phyloP scores from a whole-genome alignment of 306 rosid species.

The Vigna unguiculata region DNA sequence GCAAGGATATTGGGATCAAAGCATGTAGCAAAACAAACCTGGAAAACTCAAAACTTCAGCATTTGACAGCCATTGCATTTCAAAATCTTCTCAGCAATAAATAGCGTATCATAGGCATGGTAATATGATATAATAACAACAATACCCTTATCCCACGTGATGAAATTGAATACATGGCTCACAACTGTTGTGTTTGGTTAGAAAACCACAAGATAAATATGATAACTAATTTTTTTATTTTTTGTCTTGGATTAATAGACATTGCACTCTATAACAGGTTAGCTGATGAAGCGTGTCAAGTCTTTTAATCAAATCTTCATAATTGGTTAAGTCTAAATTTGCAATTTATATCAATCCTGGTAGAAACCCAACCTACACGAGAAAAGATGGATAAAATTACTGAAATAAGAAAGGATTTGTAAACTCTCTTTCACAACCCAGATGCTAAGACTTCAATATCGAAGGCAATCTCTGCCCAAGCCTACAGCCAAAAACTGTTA shows the following conservation, averaged over 20 bases:
- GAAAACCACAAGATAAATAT: conserved; percentile 22
- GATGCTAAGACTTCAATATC: not conserved
- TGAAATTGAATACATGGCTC: not conserved
- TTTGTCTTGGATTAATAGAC: not conserved
- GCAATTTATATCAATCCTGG: conserved; percentile 20
- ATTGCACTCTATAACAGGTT: conserved; percentile 10
- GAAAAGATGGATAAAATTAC: not conserved
- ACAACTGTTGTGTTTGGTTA: not conserved
- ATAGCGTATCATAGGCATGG: conserved; percentile 15
- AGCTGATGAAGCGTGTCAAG: conserved; percentile 32
- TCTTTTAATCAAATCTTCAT: not conserved
- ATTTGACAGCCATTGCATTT: conserved; percentile 24
- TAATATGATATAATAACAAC: not conserved
- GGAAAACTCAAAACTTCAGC: conserved; percentile 43
- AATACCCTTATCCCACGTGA: not conserved
- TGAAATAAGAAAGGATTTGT: not conserved
- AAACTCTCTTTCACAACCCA: not conserved
- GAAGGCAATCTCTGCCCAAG: not conserved
- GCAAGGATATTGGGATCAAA: conserved; percentile 82
- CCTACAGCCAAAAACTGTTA: not conserved
- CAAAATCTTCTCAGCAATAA: conserved; percentile 28
- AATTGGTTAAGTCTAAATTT: conserved; percentile 22
- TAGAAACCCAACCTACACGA: not conserved
- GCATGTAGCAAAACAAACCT: conserved; percentile 99
- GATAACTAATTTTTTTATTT: conserved; percentile 18